A percentile compares a stretch with the other conserved stretches of the same genome.
Evolutionary conservation across 2,329 filamentous ascomycete genomes (phyloP).

Genomic region (Neofusicoccum kwambonambiense): DNA sequence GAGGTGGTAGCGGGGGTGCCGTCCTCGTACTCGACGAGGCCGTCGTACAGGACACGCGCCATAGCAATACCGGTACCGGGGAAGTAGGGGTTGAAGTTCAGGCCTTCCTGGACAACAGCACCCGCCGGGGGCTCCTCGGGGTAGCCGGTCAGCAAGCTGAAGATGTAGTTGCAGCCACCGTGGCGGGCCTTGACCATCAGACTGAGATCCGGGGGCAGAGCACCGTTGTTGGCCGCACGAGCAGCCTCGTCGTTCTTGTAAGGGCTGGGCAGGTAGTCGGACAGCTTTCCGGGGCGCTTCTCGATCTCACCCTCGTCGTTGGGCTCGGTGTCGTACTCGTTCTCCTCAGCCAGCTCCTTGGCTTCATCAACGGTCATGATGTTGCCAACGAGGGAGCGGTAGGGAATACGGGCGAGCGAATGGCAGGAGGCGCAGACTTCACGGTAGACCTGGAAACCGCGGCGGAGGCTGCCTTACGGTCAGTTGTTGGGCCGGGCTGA

Average conservation of each 20-base stretch:
- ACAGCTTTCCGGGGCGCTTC: constrained; percentile 97
- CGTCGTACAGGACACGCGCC: constrained; percentile 97
- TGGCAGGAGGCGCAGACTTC: constrained; percentile 98
- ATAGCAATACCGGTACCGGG: constrained; percentile 98
- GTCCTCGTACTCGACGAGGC: constrained; percentile 96
- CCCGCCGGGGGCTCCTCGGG: constrained; percentile 94
- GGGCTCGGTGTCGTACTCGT: constrained; percentile 97
- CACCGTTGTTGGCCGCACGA: constrained; percentile 96
- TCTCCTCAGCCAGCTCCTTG: constrained; percentile 95
- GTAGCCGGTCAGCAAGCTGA: constrained; percentile 93
- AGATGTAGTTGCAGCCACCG: constrained; percentile 98
- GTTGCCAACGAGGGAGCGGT: constrained; percentile 84
- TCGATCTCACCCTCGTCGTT: constrained; percentile 98
- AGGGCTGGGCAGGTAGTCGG: constrained; percentile 89
- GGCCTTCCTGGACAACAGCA: constrained; percentile 76
- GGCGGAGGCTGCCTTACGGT: constrained; percentile 69
- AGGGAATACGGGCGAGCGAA: constrained; percentile 91
- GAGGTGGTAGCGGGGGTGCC: constrained; percentile 90
- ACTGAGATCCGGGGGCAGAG: constrained; percentile 93
- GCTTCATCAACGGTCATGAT: constrained; percentile 96
- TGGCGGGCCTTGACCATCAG: constrained; percentile 97
- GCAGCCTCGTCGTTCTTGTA: constrained; percentile 99
- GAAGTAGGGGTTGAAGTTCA: constrained; percentile 99
- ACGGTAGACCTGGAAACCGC: constrained; percentile 98
- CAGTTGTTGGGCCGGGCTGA: not conserved